Conservation (phyloP, 2,329 filamentous ascomycete genomes). For the Trichoderma hamatum region DNA sequence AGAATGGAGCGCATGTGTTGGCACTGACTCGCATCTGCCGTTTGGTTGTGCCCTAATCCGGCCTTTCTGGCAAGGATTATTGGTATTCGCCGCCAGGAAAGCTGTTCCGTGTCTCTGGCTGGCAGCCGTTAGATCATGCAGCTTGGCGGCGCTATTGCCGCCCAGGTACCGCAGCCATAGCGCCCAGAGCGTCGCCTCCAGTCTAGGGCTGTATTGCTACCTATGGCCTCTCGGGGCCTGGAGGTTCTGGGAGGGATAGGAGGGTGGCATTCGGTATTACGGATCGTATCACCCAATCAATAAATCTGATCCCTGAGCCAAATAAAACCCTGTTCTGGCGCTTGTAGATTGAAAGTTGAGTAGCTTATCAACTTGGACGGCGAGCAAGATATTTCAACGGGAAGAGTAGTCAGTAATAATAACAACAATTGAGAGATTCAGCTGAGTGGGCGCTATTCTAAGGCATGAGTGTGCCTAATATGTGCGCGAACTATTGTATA, state of each 20-base stretch:
- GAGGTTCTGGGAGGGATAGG: background rate
- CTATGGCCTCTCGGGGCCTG: background rate
- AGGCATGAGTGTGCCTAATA: too few relatives aligned
- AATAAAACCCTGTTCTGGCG: background rate
- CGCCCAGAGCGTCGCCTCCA: background rate
- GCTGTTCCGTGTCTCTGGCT: constrained; percentile 15
- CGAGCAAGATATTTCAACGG: background rate
- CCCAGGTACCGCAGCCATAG: background rate
- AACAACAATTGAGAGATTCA: background rate
- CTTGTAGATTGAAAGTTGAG: background rate
- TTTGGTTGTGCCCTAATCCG: constrained; percentile 11
- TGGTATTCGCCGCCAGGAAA: background rate
- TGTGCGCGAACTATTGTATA: background rate
- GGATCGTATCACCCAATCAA: background rate
- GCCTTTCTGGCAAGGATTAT: constrained; percentile 1
- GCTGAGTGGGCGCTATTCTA: background rate
- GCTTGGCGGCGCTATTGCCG: constrained; percentile 2
- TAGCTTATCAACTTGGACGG: background rate
- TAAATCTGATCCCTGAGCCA: background rate
- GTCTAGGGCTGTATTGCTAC: background rate
- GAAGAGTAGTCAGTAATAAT: background rate
- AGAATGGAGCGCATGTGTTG: constrained; percentile 17
- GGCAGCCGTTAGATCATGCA: constrained; percentile 15
- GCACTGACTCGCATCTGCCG: constrained; percentile 16
- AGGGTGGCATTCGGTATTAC: background rate